phyloP scores from a whole-genome alignment of 2,329 filamentous ascomycete species.

The Colletotrichum filicis region DNA sequence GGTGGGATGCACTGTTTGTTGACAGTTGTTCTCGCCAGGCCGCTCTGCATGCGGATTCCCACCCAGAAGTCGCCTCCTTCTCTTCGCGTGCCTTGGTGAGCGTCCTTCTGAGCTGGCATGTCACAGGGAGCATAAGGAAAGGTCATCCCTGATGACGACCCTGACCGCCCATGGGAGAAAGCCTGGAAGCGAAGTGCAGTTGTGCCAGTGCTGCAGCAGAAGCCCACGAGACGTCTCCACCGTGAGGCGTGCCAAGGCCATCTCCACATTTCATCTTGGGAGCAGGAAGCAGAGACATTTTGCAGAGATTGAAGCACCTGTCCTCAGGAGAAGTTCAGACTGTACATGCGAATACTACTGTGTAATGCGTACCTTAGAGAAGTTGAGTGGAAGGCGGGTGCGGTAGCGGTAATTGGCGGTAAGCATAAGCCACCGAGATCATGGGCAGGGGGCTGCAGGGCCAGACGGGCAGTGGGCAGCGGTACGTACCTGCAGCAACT shows the following conservation, averaged over 20 bases:
- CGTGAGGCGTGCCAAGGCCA: constrained; percentile 20
- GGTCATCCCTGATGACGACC: constrained; percentile 30
- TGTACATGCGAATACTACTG: no score
- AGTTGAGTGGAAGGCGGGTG: not conserved
- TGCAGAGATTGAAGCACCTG: not conserved
- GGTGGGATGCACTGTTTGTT: constrained; percentile 14
- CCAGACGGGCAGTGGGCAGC: not conserved
- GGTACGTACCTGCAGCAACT: not conserved
- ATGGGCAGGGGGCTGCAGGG: not conserved
- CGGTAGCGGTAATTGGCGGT: constrained; percentile 10
- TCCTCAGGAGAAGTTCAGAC: not conserved
- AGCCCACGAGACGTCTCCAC: constrained; percentile 21
- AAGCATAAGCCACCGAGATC: constrained; percentile 4
- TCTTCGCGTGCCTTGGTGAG: not conserved
- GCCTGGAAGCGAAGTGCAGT: not conserved
- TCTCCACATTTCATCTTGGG: constrained; percentile 32
- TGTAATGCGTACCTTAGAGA: no score
- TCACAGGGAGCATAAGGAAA: constrained; percentile 25
- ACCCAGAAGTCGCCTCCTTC: not conserved
- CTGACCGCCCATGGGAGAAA: constrained; percentile 17
- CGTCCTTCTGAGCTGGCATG: constrained; percentile 27
- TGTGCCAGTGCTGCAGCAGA: constrained; percentile 14
- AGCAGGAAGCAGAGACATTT: not conserved
- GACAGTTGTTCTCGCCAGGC: not conserved
- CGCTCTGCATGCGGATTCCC: constrained; percentile 9